Conservation (phyloP, 2,329 filamentous ascomycete species). For the Talaromyces amestolkiae region DNA sequence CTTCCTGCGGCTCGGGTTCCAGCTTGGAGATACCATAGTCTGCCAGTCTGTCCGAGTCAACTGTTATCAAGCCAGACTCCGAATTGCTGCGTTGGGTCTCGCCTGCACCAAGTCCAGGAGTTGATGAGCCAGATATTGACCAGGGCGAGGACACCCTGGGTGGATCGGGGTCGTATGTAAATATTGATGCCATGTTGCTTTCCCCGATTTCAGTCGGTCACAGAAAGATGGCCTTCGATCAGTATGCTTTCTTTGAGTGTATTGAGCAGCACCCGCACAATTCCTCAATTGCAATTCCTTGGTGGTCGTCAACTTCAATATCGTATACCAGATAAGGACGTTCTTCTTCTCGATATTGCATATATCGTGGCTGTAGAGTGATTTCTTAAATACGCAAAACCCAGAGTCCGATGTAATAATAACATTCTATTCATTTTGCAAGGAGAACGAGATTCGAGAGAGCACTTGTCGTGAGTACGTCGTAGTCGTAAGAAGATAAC, state of each 20-base stretch:
- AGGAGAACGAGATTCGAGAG: neutral
- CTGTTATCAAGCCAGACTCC: constrained; percentile 40
- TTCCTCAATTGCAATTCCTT: neutral
- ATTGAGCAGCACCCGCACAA: neutral
- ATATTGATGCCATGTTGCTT: constrained; percentile 78
- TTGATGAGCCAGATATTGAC: constrained; percentile 58
- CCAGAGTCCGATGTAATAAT: constrained; percentile 19
- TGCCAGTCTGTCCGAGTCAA: constrained; percentile 39
- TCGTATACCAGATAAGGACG: constrained; percentile 9
- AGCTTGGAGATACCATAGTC: constrained; percentile 71
- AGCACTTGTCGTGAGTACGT: neutral
- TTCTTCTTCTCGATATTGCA: constrained; percentile 15
- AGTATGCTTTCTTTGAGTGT: neutral
- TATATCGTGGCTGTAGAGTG: constrained; percentile 5
- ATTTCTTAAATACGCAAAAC: constrained; percentile 17
- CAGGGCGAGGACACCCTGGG: constrained; percentile 88
- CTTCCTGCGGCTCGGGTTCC: constrained; percentile 87
- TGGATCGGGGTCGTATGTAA: constrained; percentile 88
- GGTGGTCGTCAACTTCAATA: neutral
- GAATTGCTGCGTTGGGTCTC: constrained; percentile 30
- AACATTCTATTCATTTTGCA: constrained; percentile 26
- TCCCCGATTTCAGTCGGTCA: neutral
- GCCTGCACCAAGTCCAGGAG: constrained; percentile 32
- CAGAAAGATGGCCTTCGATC: neutral
- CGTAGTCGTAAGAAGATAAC: neutral